Percentiles rank a stretch among this genome's conserved stretches.
phyloP scores from a whole-genome alignment of 176 grass and related monocot genomes.

The Calamus simplicifolius region DNA sequence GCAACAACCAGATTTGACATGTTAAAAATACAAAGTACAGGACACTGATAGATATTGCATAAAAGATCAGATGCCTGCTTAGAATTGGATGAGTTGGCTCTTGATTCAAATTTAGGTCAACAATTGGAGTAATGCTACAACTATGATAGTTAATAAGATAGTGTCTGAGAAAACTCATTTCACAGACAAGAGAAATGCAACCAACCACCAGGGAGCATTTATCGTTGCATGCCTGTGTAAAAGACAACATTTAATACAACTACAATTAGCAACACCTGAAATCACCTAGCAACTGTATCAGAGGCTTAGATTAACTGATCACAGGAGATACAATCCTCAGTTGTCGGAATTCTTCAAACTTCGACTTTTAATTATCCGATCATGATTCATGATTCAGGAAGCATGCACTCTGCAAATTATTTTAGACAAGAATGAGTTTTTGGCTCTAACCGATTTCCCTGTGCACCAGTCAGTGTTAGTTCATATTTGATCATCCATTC shows the following conservation, averaged over 20 bases:
- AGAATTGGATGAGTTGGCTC: too few relatives aligned
- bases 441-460: not conserved
- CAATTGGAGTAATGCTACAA: too few relatives aligned
- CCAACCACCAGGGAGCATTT: too few relatives aligned
- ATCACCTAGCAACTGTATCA: not conserved
- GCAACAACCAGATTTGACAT: too few relatives aligned
- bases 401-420: slow-evolving; percentile 1
- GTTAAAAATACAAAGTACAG: too few relatives aligned
- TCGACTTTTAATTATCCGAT: slow-evolving; percentile 3
- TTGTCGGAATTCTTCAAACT: not conserved
- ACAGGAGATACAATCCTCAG: slow-evolving; percentile 5
- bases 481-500: slow-evolving; percentile 3
- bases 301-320: not conserved
- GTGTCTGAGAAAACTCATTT: too few relatives aligned
- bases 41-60: too few relatives aligned
- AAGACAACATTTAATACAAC: not conserved
- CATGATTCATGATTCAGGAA: not conserved
- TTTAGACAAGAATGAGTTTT: slow-evolving; percentile 1
- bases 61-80: too few relatives aligned
- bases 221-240: not conserved
- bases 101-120: too few relatives aligned
- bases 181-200: too few relatives aligned
- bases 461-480: not conserved
- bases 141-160: too few relatives aligned
- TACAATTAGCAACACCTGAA: not conserved